These are phyloP conservation scores for Acacia crassicarpa DNA, from an alignment of 306 rosid genomes.

Conservation along the genomic window DNA sequence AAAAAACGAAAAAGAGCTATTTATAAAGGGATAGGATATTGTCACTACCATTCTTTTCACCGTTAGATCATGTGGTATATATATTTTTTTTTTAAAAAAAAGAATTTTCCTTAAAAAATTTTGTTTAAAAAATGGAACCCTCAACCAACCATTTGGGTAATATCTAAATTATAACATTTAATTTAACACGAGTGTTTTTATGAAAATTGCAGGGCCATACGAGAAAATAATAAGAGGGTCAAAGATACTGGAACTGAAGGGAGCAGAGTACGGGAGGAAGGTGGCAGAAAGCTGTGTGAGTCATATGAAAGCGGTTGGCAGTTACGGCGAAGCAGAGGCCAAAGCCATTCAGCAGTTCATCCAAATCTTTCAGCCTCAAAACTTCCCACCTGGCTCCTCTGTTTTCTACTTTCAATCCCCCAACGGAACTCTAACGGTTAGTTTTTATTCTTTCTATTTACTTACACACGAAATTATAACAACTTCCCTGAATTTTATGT, in stretches of 20 bases:
- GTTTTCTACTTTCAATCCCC: slow-evolving; percentile 67
- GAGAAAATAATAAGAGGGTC: slow-evolving; percentile 65
- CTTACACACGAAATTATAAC: too few relatives aligned
- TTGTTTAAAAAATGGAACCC: not conserved
- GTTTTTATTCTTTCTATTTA: not conserved
- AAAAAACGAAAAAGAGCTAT: too few relatives aligned
- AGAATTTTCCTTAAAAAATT: too few relatives aligned
- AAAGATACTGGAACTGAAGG: slow-evolving; percentile 49
- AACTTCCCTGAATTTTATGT: too few relatives aligned
- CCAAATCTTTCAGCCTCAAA: slow-evolving; percentile 48
- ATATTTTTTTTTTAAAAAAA: too few relatives aligned
- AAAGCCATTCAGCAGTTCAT: slow-evolving; percentile 56
- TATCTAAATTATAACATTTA: not conserved
- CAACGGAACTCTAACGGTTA: slow-evolving; percentile 54
- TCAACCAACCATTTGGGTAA: too few relatives aligned
- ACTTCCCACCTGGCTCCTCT: slow-evolving; percentile 65
- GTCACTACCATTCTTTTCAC: too few relatives aligned
- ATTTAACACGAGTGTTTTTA: not conserved
- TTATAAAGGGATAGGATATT: too few relatives aligned
- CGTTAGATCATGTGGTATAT: too few relatives aligned
- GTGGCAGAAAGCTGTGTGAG: slow-evolving; percentile 68
- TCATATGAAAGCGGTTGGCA: slow-evolving; percentile 62
- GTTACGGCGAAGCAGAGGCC: slow-evolving; percentile 67
- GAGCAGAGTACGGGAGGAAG: slow-evolving; percentile 58
- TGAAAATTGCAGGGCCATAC: slow-evolving; percentile 50